Percentiles rank a stretch among this genome's conserved stretches.
Evolutionary conservation across 2,329 filamentous ascomycete genomes (phyloP).

Genomic region (Nemania serpens): DNA sequence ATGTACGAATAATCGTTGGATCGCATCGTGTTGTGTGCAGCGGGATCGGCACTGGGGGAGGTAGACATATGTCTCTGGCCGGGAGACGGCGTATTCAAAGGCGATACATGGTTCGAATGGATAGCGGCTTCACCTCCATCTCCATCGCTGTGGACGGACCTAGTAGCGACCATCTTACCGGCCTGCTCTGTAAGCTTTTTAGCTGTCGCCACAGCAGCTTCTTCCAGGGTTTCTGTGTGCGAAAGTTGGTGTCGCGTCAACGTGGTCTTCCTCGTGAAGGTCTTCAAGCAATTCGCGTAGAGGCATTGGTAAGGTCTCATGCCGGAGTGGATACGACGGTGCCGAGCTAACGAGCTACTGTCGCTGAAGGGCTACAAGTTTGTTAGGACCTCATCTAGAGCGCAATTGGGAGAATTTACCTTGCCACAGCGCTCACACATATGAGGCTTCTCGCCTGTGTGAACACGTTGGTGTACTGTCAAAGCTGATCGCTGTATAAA

Average conservation of each 20-base stretch:
- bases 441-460: slow-evolving; percentile 97
- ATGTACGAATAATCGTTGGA: slow-evolving; percentile 79
- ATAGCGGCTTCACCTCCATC: slow-evolving; percentile 66
- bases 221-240: slow-evolving; percentile 92
- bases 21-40: slow-evolving; percentile 69
- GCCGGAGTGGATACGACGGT: slow-evolving; percentile 92
- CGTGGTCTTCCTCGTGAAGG: slow-evolving; percentile 93
- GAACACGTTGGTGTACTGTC: slow-evolving; percentile 92
- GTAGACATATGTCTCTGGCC: slow-evolving; percentile 78
- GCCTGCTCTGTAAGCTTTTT: slow-evolving; percentile 71
- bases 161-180: slow-evolving; percentile 45
- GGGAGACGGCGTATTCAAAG: slow-evolving; percentile 80
- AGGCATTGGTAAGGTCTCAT: slow-evolving; percentile 97
- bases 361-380: slow-evolving; percentile 84
- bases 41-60: slow-evolving; percentile 78
- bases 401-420: slow-evolving; percentile 57
- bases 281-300: slow-evolving; percentile 97
- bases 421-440: slow-evolving; percentile 97
- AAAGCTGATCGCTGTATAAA: slow-evolving; percentile 97
- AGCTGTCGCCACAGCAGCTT: slow-evolving; percentile 86
- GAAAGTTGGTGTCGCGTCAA: slow-evolving; percentile 95
- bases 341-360: slow-evolving; percentile 89
- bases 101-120: slow-evolving; percentile 73
- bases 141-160: slow-evolving; percentile 66
- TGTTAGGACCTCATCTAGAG: slow-evolving; percentile 25